These are phyloP conservation scores for Plantago major DNA, from an alignment of 257 asterid species.

Conservation along the genomic window DNA sequence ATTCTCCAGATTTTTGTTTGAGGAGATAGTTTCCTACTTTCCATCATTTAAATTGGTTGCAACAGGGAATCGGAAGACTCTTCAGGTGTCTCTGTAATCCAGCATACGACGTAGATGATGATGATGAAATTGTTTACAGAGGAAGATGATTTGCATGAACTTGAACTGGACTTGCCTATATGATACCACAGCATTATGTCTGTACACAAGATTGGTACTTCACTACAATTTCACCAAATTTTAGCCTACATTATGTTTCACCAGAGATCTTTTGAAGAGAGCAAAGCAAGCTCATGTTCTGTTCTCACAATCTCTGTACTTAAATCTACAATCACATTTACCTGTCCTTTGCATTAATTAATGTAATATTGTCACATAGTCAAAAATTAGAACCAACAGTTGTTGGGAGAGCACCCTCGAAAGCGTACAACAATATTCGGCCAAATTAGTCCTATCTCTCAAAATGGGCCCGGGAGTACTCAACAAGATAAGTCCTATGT, in stretches of 20 bases:
- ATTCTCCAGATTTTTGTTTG: not conserved
- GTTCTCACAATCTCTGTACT: too few species aligned
- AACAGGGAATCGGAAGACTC: conserved; percentile 83
- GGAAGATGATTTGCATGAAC: conserved; percentile 42
- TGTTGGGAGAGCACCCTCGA: too few species aligned
- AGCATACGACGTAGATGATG: conserved; percentile 79
- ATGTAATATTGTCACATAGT: too few species aligned
- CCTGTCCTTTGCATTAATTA: too few species aligned
- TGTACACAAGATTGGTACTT: not conserved
- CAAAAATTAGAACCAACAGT: too few species aligned
- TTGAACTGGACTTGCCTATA: not conserved
- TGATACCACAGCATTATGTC: not conserved
- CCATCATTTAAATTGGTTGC: not conserved
- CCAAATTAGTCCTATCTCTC: too few species aligned
- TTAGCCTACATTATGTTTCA: not conserved
- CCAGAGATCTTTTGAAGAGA: too few species aligned
- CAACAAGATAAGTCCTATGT: too few species aligned
- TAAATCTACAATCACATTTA: too few species aligned
- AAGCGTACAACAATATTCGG: too few species aligned
- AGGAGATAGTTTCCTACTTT: not conserved
- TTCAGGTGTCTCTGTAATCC: conserved; percentile 87
- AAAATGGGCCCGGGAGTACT: too few species aligned
- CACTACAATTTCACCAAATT: not conserved
- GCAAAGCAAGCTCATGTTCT: too few species aligned
- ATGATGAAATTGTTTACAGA: conserved; percentile 77